Base-by-base conservation (phyloP, 2,329 filamentous ascomycete species). In the Colletotrichum sp. region DNA sequence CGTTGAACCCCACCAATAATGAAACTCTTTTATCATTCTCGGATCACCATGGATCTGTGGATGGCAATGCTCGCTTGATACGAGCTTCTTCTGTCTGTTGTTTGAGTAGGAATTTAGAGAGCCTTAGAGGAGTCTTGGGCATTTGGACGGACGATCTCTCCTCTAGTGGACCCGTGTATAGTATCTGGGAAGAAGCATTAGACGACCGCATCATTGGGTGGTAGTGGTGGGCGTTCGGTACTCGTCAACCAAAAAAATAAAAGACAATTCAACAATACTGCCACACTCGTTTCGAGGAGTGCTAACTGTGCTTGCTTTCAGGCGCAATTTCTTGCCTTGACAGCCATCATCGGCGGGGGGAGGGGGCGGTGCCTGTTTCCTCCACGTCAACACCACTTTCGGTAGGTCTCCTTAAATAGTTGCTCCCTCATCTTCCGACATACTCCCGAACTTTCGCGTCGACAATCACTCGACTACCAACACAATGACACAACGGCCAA, bases 111-210 rank as follows among this genome's bases (percentile, higher is more conserved):
- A 80, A 71, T 66, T 69, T 76, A 76, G 67, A 74, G 61, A 60
- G 65, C 74, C 74, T 70, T 71, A 74, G 74, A 75, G 74, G 73
- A 73, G 48, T 76, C 74, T 78, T 77, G 77, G 75, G 83, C 82
- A 84, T 87, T 84, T 84, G 83, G 84, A 87, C 84, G 84, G 86
- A 88, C 84, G 84, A 88, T 90, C 87, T 88, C 88, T 89, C 86
- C 88, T 88, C 88, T 84, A 82, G 85, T 86, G 84, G 85, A 83
- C 82, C 83, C 85, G 81, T 90, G 87, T 89, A 90, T 85, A 88
- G 84, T 89, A 89, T 83, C 84, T 82, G 84, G 43, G 83, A 80
- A 84, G 84, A 84, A 85, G 84, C 85, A 87, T 86, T 88, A 88
- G 86, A 75, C 67, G 70, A 88, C 85, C 83, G 84, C 74, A 69